A percentile compares a stretch with the other conserved stretches of the same genome.
Evolutionary conservation across 2,329 filamentous ascomycete genomes (phyloP).

Genomic region (Rosellinia necatrix): DNA sequence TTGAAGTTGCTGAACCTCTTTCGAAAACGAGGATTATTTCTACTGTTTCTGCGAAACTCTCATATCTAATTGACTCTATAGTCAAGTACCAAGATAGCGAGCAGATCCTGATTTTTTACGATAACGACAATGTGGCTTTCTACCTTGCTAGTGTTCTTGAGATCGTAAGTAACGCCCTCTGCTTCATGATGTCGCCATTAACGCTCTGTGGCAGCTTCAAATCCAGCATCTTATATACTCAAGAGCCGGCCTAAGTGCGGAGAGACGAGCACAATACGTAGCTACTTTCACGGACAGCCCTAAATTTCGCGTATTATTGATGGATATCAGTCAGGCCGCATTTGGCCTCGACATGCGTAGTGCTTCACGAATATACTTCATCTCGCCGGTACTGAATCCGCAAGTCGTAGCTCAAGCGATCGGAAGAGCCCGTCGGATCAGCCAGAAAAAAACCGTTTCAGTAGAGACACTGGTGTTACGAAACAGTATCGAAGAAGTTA

Average conservation of each 20-base stretch:
- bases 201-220: slow-evolving; percentile 49
- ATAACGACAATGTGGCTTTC: slow-evolving; percentile 82
- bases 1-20: slow-evolving; percentile 56
- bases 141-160: slow-evolving; percentile 86
- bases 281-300: slow-evolving; percentile 74
- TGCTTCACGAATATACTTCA: slow-evolving; percentile 85
- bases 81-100: slow-evolving; percentile 69
- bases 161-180: slow-evolving; percentile 51
- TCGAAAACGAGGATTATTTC: slow-evolving; percentile 68
- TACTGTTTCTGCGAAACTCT: slow-evolving; percentile 84
- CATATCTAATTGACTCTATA: slow-evolving; percentile 79
- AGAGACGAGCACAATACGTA: slow-evolving; percentile 74
- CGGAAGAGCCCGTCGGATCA: slow-evolving; percentile 86
- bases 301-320: slow-evolving; percentile 76
- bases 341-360: slow-evolving; percentile 84
- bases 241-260: slow-evolving; percentile 59
- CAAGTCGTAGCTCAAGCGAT: slow-evolving; percentile 89
- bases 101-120: slow-evolving; percentile 93
- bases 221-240: slow-evolving; percentile 70
- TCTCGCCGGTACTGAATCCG: slow-evolving; percentile 85
- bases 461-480: slow-evolving; percentile 85
- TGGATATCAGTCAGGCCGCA: slow-evolving; percentile 89
- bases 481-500: slow-evolving; percentile 82
- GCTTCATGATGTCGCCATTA: not conserved
- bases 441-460: slow-evolving; percentile 76